phyloP scores from a whole-genome alignment of 2,329 filamentous ascomycete genomes.

The Penicillium decumbens region DNA sequence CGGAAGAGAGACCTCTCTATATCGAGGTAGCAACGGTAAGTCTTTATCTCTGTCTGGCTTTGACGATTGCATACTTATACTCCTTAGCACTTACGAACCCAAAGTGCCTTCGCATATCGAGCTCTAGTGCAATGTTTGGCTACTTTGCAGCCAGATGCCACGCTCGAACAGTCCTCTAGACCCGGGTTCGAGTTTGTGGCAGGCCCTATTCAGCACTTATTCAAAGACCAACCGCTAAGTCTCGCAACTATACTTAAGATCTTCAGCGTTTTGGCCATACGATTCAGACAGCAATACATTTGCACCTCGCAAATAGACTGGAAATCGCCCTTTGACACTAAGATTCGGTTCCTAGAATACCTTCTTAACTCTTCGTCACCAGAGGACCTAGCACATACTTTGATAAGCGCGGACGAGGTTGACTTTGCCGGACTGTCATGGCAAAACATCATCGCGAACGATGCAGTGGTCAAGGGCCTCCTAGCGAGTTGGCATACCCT shows the following conservation, averaged over 20 bases:
- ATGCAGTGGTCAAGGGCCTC: constrained; percentile 20
- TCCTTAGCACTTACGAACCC: constrained; percentile 31
- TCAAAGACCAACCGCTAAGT: constrained; percentile 29
- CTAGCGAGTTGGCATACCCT: constrained; percentile 31
- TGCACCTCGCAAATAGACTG: constrained; percentile 34
- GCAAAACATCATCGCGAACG: constrained; percentile 23
- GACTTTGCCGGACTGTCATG: constrained; percentile 29
- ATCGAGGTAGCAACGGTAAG: constrained; percentile 36
- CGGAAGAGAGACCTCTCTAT: constrained; percentile 31
- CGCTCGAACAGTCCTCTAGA: constrained; percentile 6
- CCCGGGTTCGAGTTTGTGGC: constrained; percentile 36
- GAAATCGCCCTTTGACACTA: constrained; percentile 31
- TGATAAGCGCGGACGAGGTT: constrained; percentile 29
- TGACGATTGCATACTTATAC: neutral
- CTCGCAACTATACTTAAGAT: constrained; percentile 34
- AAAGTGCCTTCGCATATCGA: constrained; percentile 38
- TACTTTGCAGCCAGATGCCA: constrained; percentile 17
- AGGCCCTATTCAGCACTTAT: constrained; percentile 36
- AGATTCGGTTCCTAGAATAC: constrained; percentile 33
- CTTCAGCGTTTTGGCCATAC: constrained; percentile 33
- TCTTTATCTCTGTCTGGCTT: neutral
- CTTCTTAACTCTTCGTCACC: constrained; percentile 30
- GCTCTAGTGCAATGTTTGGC: constrained; percentile 31
- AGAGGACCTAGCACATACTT: constrained; percentile 29
- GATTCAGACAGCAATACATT: constrained; percentile 35